Conservation (phyloP, 1,284 basidiomycete genomes). For the Pascua sp. region DNA sequence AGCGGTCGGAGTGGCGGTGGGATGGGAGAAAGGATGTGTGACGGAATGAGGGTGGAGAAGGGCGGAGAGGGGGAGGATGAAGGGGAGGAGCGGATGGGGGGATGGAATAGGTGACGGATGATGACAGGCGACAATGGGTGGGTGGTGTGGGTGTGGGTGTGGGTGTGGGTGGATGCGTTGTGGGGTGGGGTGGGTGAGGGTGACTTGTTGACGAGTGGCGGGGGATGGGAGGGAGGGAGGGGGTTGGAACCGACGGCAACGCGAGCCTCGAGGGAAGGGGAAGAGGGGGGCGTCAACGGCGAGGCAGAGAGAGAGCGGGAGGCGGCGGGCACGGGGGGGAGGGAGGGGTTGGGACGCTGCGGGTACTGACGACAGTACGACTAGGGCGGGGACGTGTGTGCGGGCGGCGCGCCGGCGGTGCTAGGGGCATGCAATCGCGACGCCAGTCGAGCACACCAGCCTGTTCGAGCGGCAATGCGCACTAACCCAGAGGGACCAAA, state of each 20-base stretch:
- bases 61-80: slow-evolving; percentile 1
- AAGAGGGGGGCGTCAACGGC: neutral
- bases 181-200: neutral
- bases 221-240: neutral
- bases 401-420: too few species aligned
- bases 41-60: slow-evolving; percentile 3
- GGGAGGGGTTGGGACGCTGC: too few species aligned
- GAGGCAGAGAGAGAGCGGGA: too few species aligned
- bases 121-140: neutral
- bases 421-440: too few species aligned
- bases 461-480: too few species aligned
- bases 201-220: neutral
- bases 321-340: too few species aligned
- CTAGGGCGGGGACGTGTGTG: too few species aligned
- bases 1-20: neutral
- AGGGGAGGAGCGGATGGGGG: neutral
- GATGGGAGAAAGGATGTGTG: neutral
- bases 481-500: too few species aligned
- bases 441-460: too few species aligned
- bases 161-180: neutral
- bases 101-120: slow-evolving; percentile 3
- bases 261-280: neutral
- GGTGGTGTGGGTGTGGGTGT: slow-evolving; percentile 1
- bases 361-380: too few species aligned
- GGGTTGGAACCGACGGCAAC: neutral